These are phyloP conservation scores for Digitaria exilis DNA, from an alignment of 202 grass and related monocot species.

Conservation along the genomic window DNA sequence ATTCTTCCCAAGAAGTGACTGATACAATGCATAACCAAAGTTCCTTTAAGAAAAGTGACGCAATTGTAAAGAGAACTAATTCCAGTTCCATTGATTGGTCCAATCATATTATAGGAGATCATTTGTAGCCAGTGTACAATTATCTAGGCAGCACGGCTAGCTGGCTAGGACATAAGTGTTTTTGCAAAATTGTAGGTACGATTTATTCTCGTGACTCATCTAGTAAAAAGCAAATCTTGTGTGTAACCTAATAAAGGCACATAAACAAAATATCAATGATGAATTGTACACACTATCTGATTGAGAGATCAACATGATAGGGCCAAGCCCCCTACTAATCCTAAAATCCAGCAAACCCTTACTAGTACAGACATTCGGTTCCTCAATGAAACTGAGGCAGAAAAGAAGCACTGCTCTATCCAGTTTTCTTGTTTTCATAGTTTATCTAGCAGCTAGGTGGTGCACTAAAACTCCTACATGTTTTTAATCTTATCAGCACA, in stretches of 20 bases:
- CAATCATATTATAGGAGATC: background rate
- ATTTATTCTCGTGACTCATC: background rate
- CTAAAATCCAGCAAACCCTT: background rate
- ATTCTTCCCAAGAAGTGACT: conserved; percentile 33
- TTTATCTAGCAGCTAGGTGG: conserved; percentile 10
- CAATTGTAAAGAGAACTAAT: conserved; percentile 21
- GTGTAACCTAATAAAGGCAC: background rate
- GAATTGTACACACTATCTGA: background rate
- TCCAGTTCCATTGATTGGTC: conserved; percentile 1
- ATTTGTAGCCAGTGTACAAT: background rate
- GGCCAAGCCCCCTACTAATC: background rate
- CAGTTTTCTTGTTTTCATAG: background rate
- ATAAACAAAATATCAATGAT: background rate
- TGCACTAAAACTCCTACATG: background rate
- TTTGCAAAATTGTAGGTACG: background rate
- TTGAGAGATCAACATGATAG: background rate
- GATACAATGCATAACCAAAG: background rate
- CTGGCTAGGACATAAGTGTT: background rate
- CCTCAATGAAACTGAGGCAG: no score
- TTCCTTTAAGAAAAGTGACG: conserved; percentile 16
- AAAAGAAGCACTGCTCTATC: no score
- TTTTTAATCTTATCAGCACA: conserved; percentile 25
- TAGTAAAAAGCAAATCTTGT: background rate
- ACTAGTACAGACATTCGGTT: background rate
- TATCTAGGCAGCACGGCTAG: background rate